Evolutionary conservation across 1,139 yeast species (phyloP), one percentile per base, ranked within the genome.

Genomic region (Pneumocystis canis): DNA sequence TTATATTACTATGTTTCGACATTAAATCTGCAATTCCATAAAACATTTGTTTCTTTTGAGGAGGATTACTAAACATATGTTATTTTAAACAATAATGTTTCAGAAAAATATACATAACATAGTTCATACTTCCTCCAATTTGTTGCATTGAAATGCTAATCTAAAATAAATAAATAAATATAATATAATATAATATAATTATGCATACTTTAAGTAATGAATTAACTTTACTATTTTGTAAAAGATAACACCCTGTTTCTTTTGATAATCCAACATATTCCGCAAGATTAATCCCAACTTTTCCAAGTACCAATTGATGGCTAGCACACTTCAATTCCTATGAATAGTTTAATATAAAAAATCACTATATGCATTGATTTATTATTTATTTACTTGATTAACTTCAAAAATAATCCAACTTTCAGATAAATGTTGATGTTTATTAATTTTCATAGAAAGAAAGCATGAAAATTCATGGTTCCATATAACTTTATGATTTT

Each of bases 221-320:
- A 72, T 92, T 90, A 30, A 90, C 84, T 68, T 88, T 88, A 11
- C 95, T 85, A 47, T 87, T 81, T 68, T 84, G 84, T 60, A 90
- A 75, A 62, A 90, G 74, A 69, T 86, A 88, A 67, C 85, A 80
- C 63, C 84, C 80, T 28, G 82, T 79, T 41, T 77, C 76, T 18
- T 80, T 79, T 59, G 81, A 82, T 62, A 79, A 80, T 66, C 82
- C 81, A 40, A 84, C 81, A 70, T 84, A 88, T 69, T 89, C 95
- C 0, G 92, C 76, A 62, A 90, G 72, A 70, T 89, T 86, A 58
- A 90, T 74, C 60, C 79, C 83, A 25, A 89, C 77, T 31, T 75
- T 73, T 1, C 98, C 98, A 59, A 92, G 73, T 37, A 79, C 74
- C 61, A 79, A 74, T 66, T 76, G 72, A 67, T 76, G 68, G 61